Evolutionary conservation across 2,329 filamentous ascomycete species (phyloP).

Genomic region (Bipolaris zeicola): DNA sequence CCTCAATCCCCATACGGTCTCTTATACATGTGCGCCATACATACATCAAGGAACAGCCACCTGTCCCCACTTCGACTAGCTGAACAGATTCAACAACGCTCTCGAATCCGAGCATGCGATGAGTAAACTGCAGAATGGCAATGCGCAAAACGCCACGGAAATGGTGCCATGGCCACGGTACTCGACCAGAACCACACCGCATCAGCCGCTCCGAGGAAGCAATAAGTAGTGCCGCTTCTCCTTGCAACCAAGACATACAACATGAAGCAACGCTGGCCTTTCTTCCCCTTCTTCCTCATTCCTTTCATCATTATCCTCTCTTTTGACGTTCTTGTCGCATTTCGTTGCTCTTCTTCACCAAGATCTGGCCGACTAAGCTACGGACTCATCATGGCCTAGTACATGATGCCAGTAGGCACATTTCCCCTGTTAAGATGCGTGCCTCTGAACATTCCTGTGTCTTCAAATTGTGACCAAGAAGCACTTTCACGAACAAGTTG

Average conservation of each 20-base stretch:
- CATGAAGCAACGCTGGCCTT: neutral
- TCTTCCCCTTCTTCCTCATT: neutral
- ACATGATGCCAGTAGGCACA: neutral
- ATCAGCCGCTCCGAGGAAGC: constrained; percentile 6
- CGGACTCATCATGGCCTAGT: neutral
- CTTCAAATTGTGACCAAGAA: neutral
- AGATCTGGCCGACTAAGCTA: neutral
- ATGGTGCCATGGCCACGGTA: constrained; percentile 1
- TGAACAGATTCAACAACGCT: neutral
- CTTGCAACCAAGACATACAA: constrained; percentile 2
- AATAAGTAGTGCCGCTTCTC: neutral
- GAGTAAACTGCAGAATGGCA: neutral
- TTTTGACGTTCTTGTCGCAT: neutral
- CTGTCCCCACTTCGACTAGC: neutral
- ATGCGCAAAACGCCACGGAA: neutral
- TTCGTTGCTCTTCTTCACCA: neutral
- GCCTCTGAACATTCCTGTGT: neutral
- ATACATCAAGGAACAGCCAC: neutral
- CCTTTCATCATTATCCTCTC: neutral
- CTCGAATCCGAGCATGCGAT: neutral
- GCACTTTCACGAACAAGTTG: neutral
- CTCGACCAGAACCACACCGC: constrained; percentile 10
- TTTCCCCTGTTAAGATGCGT: neutral
- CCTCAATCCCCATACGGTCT: neutral
- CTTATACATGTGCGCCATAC: neutral